Evolutionary conservation across 495 filamentous ascomycete species (phyloP).

Genomic region (Eremomyces bilateralis): DNA sequence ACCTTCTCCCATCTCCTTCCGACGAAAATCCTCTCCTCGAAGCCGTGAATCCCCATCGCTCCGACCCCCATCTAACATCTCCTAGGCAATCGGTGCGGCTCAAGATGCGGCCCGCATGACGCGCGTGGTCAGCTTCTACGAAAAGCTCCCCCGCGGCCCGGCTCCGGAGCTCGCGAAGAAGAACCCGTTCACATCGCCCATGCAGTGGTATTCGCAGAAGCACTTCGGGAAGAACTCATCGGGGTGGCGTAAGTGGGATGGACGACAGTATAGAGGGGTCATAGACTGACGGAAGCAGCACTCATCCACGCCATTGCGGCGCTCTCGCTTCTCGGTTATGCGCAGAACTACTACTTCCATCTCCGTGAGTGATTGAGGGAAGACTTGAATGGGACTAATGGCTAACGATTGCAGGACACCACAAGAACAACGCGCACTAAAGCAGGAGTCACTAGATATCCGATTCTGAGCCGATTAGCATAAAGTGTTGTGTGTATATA

Average conservation of each 20-base stretch:
- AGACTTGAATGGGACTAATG: background rate
- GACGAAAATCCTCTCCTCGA: constrained; percentile 7
- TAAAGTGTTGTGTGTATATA: too few relatives aligned
- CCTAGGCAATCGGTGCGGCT: constrained; percentile 69
- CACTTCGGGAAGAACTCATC: constrained; percentile 90
- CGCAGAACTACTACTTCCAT: constrained; percentile 98
- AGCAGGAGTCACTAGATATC: too few relatives aligned
- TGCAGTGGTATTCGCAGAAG: constrained; percentile 73
- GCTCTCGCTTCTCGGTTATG: constrained; percentile 64
- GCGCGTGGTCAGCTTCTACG: constrained; percentile 93
- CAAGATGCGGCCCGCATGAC: constrained; percentile 92
- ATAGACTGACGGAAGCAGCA: constrained; percentile 29
- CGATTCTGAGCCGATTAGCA: too few relatives aligned
- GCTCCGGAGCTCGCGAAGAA: constrained; percentile 64
- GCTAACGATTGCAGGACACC: constrained; percentile 48
- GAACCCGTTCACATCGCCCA: too few relatives aligned
- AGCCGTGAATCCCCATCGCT: too few relatives aligned
- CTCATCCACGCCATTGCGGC: constrained; percentile 63
- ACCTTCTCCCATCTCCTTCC: too few relatives aligned
- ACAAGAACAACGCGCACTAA: constrained; percentile 99
- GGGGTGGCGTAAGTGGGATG: constrained; percentile 37
- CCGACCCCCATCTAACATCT: constrained; percentile 19
- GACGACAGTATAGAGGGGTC: constrained; percentile 1
- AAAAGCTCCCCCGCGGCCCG: constrained; percentile 77
- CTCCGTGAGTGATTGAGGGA: constrained; percentile 44